Conservation (phyloP, 805 yeast species). For the Wickerhamiella sergipiensis region DNA sequence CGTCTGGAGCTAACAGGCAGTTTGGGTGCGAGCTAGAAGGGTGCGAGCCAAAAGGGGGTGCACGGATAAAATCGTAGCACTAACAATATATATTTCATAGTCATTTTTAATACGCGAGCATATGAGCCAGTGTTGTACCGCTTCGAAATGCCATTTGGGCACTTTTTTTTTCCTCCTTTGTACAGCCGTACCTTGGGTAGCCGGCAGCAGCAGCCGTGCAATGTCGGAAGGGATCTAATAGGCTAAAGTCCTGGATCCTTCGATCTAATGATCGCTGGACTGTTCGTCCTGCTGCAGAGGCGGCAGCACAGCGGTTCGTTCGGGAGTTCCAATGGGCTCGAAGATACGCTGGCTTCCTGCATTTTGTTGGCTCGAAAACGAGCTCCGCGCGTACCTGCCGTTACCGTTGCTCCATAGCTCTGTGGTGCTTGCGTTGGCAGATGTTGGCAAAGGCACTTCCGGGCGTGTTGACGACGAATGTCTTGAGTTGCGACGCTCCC, state of each 20-base stretch:
- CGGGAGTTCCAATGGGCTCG: constrained; percentile 15
- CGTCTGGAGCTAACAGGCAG: too few species aligned
- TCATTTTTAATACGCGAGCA: neutral
- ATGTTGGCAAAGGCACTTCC: neutral
- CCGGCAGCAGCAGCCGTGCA: too few species aligned
- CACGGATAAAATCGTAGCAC: too few species aligned
- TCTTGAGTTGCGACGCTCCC: constrained; percentile 54
- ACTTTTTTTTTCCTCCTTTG: too few species aligned
- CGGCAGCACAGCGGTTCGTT: neutral
- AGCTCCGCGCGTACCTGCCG: neutral
- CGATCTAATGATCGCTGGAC: neutral
- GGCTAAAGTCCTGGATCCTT: neutral
- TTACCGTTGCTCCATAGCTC: neutral
- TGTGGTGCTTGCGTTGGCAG: neutral
- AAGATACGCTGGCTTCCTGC: neutral
- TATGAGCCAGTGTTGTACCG: neutral
- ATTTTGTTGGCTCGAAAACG: neutral
- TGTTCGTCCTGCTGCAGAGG: neutral
- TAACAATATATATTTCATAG: neutral
- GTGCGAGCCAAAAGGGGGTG: too few species aligned
- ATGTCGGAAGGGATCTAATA: too few species aligned
- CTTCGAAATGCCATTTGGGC: too few species aligned
- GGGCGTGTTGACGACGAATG: neutral
- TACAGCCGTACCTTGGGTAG: too few species aligned
- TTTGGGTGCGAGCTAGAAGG: too few species aligned